Percentiles rank a stretch among this genome's conserved stretches.
Conservation (phyloP, 2,329 filamentous ascomycete species). For the Colletotrichum viniferum region DNA sequence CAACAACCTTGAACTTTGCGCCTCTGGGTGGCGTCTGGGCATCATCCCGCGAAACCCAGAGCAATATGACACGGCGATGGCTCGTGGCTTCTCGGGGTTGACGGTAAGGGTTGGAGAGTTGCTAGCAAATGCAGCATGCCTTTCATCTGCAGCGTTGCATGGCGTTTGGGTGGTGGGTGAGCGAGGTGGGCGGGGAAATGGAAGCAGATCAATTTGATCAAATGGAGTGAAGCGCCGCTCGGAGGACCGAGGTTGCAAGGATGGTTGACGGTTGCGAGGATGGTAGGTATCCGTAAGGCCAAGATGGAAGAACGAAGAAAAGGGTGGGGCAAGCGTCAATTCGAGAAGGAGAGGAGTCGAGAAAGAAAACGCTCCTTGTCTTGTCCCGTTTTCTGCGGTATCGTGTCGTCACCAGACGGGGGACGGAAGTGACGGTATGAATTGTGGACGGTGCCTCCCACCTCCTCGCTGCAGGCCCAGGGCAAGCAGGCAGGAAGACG, state of each 20-base stretch:
- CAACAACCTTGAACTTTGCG: neutral
- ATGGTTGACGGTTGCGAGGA: neutral
- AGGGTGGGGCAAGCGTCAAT: neutral
- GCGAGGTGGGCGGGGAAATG: neutral
- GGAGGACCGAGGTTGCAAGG: conserved; percentile 13
- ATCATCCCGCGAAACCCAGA: neutral
- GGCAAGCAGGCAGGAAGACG: neutral
- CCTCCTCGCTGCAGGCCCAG: neutral
- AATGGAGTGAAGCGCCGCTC: neutral
- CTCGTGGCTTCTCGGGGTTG: neutral
- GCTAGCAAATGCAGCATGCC: neutral
- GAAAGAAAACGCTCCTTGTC: neutral
- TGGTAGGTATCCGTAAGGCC: neutral
- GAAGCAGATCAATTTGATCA: neutral
- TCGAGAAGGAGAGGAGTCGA: conserved; percentile 9
- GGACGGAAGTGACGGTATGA: neutral
- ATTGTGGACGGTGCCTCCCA: neutral
- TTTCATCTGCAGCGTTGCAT: conserved; percentile 10
- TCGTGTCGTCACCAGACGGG: conserved; percentile 6
- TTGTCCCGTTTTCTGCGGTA: neutral
- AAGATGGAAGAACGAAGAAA: conserved; percentile 10
- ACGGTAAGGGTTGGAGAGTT: neutral
- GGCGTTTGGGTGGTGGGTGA: neutral
- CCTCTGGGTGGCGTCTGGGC: neutral
- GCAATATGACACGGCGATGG: neutral